A percentile compares a stretch with the other conserved stretches of the same genome.
Conservation (phyloP, 306 rosid genomes). For the Fragaria ananassa region DNA sequence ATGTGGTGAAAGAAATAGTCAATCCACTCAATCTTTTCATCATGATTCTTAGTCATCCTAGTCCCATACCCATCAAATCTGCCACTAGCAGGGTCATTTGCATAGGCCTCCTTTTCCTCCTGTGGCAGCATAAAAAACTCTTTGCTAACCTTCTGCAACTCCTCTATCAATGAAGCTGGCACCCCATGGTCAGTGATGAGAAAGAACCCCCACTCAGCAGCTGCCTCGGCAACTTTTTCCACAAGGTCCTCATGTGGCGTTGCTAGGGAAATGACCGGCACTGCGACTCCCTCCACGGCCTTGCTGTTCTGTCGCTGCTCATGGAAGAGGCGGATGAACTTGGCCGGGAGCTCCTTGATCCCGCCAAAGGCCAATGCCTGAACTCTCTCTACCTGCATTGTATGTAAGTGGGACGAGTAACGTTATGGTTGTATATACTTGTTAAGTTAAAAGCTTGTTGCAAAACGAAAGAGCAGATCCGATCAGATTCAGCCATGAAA, state of each 20-base stretch:
- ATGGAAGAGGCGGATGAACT: conserved; percentile 24
- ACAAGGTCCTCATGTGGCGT: conserved; percentile 24
- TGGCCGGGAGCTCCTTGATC: conserved; percentile 22
- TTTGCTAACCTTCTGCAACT: conserved; percentile 45
- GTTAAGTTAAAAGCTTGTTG: not conserved
- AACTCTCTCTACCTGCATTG: conserved; percentile 26
- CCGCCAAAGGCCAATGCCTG: conserved; percentile 19
- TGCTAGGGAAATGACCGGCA: conserved; percentile 34
- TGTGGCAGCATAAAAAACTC: conserved; percentile 50
- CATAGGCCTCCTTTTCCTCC: conserved; percentile 49
- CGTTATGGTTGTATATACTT: not conserved
- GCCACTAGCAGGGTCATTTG: conserved; percentile 54
- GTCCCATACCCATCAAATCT: conserved; percentile 65
- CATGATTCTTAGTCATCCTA: conserved; percentile 51
- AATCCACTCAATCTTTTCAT: conserved; percentile 63
- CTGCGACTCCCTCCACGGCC: conserved; percentile 26
- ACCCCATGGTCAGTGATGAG: conserved; percentile 52
- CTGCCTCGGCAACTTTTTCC: conserved; percentile 26
- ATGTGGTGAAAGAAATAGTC: conserved; percentile 60
- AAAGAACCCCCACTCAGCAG: conserved; percentile 52
- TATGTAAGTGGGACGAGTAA: not conserved
- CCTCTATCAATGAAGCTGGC: conserved; percentile 33
- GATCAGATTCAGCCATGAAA: not conserved
- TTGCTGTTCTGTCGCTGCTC: conserved; percentile 36
- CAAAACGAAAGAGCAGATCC: not conserved